Base-by-base conservation (phyloP, 140 eudicot genomes). In the Ambrosia hybrid region DNA sequence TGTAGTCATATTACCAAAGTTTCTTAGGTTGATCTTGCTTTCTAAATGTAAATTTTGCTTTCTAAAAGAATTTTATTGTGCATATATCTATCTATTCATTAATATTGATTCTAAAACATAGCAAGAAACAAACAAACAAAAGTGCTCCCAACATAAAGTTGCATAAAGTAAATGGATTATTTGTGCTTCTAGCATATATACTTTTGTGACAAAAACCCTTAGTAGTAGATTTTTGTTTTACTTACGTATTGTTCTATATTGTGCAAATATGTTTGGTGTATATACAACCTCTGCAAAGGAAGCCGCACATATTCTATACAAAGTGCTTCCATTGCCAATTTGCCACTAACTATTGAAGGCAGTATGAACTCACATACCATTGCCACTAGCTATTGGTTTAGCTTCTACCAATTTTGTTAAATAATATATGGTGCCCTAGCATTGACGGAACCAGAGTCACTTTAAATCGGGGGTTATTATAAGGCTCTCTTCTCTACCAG, bases 11-110 rank as follows among this genome's bases (percentile, higher is more conserved):
- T 41, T 41, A 6, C 9, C 30, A 21, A 1, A 0, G 8, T 5
- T 41, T 41, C 46, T 41, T 41, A 41, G 9, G 46, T 41, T 41
- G 46, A 41, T 41, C 46, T 41, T 41, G 3, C 8, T 41, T 41
- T 41, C 9, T 41, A 41, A 41, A 6, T 41, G 46, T 41, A 41
- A 1, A 41, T 41, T 36, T 56, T 56, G 36, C 36, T 0, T 21
- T 21, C 62, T 6, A 16, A 56, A 11, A 6, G 16, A 56, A 74
- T 90, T 68, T 88, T 85, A 74, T 90, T 87, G 13, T 12, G 12
- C 8, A 9, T 41, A 3, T 3, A 53, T 15, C 7, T 53, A 53
- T 52, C n/a, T 4, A 5, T 13, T 53, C 15, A 53, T 53, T 53
- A 14, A n/a, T 39, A 39, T 39, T 38, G 6, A 39, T 53, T 53